A percentile compares a stretch with the other conserved stretches of the same genome.
Conservation (phyloP, 192 early-diverging fungal genomes). For the Kappamyces sp. region DNA sequence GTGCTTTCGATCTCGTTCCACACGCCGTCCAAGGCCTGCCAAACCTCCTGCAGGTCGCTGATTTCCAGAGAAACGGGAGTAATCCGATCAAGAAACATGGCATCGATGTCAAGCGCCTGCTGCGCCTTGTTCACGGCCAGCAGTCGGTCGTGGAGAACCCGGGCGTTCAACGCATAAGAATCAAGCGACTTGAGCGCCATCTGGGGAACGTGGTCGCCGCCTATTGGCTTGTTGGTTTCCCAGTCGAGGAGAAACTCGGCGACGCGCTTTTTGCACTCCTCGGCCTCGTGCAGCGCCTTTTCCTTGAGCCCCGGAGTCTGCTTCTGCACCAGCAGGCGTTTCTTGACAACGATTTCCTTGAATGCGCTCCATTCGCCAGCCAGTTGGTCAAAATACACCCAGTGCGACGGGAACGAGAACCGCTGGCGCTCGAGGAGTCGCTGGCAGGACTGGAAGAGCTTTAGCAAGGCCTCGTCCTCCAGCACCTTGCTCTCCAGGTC, state of each 20-base stretch:
- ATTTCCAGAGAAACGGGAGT: constrained; percentile 87
- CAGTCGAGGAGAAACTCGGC: constrained; percentile 78
- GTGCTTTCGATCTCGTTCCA: constrained; percentile 82
- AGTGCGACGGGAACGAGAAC: constrained; percentile 90
- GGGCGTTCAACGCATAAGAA: constrained; percentile 79
- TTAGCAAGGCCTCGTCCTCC: constrained; percentile 76
- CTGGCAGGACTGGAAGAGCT: constrained; percentile 85
- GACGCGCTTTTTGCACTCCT: constrained; percentile 78
- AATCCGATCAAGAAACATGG: constrained; percentile 59
- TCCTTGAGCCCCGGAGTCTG: constrained; percentile 88
- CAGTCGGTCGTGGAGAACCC: constrained; percentile 76
- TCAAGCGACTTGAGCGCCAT: constrained; percentile 73
- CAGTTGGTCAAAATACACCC: constrained; percentile 91
- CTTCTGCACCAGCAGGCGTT: constrained; percentile 88
- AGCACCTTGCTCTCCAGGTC: constrained; percentile 80
- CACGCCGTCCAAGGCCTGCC: constrained; percentile 72
- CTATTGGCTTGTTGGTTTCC: constrained; percentile 91
- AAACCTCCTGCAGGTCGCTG: constrained; percentile 86
- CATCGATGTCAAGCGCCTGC: constrained; percentile 87
- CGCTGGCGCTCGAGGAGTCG: constrained; percentile 89
- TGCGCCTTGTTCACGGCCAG: constrained; percentile 86
- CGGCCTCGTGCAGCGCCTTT: constrained; percentile 91
- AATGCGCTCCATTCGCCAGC: constrained; percentile 98
- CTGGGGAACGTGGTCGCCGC: constrained; percentile 86
- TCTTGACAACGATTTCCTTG: constrained; percentile 85